Percentiles rank a stretch among this genome's conserved stretches.
Conservation (phyloP, 106 monocot genomes). For the Iris macrosiphon region DNA sequence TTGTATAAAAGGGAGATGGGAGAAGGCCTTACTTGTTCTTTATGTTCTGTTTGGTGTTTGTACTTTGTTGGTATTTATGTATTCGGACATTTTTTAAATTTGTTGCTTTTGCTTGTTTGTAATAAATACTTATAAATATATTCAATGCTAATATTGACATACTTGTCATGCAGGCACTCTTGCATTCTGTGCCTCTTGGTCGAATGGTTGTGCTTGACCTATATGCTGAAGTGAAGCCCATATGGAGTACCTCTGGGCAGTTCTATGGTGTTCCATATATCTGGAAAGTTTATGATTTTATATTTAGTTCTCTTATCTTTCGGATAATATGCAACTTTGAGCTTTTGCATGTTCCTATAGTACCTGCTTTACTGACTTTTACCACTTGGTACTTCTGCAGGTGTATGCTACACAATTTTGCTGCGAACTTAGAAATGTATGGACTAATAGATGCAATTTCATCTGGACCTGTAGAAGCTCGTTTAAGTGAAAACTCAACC, state of each 20-base stretch:
- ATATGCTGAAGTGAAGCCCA: constrained; percentile 59
- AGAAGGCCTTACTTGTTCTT: no score
- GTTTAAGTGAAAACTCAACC: constrained; percentile 39
- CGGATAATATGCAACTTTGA: background rate
- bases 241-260: constrained; percentile 52
- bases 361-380: background rate
- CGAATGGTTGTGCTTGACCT: constrained; percentile 48
- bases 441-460: constrained; percentile 42
- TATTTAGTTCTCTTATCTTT: background rate
- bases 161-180: constrained; percentile 28
- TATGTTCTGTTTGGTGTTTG: no score
- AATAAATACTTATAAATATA: no score
- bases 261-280: constrained; percentile 56
- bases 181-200: constrained; percentile 57
- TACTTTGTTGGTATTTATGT: no score
- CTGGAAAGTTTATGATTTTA: constrained; percentile 31
- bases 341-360: background rate
- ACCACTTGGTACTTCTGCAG: constrained; percentile 9
- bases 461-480: constrained; percentile 45
- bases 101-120: no score
- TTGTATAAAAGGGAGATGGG: no score
- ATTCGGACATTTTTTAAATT: no score
- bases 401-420: constrained; percentile 66
- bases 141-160: no score
- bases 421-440: constrained; percentile 53